These are phyloP conservation scores for Pleurozium schreberi DNA, from an alignment of 225 moss, liverwort and hornwort genomes.

Conservation along the genomic window DNA sequence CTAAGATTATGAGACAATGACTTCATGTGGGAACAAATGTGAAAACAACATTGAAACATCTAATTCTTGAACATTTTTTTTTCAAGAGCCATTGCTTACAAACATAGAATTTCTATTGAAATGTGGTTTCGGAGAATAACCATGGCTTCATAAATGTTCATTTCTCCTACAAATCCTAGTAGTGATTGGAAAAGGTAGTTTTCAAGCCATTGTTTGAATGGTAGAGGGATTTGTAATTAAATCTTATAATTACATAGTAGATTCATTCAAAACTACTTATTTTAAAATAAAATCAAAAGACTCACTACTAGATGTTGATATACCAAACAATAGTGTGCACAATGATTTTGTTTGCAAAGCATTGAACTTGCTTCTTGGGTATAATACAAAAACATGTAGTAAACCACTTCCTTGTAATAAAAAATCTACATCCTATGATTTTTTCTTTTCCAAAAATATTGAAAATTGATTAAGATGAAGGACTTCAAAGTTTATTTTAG, in stretches of 20 bases:
- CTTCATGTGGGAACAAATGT: neutral
- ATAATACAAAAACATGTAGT: neutral
- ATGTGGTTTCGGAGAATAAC: neutral
- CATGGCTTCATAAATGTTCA: neutral
- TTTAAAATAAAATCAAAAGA: no score
- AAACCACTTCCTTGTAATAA: neutral
- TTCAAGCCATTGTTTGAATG: neutral
- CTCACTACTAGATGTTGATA: no score
- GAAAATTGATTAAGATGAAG: no score
- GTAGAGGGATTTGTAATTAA: neutral
- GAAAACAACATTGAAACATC: neutral
- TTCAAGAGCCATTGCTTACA: fast-evolving
- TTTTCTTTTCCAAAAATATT: no score
- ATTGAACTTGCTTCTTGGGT: fast-evolving
- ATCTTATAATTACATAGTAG: neutral
- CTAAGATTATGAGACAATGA: neutral
- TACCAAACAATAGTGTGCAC: neutral
- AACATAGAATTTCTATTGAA: neutral
- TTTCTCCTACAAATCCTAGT: neutral
- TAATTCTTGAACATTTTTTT: neutral
- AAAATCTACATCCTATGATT: no score
- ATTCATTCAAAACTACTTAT: neutral
- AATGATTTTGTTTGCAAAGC: neutral
- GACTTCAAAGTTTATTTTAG: no score
- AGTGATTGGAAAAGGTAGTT: no score